Percentiles rank a stretch among this genome's conserved stretches.
These are phyloP conservation scores for Amorphotheca resinae DNA, from an alignment of 495 filamentous ascomycete genomes.

Conservation along the genomic window DNA sequence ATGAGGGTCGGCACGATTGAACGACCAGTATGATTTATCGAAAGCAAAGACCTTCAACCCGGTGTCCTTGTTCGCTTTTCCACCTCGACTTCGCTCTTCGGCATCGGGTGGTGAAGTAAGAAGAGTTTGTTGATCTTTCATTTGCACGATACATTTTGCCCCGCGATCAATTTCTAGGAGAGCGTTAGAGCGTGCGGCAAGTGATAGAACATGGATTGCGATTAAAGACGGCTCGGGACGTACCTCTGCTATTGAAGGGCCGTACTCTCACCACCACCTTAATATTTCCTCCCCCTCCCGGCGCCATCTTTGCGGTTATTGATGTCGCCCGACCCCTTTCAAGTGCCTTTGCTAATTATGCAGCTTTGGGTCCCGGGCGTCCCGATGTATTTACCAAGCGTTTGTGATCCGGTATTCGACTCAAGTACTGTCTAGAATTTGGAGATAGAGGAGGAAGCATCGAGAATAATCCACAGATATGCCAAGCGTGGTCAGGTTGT, in stretches of 20 bases:
- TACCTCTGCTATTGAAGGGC: slow-evolving; percentile 90
- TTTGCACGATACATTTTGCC: slow-evolving; percentile 96
- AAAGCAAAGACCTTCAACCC: slow-evolving; percentile 87
- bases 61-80: slow-evolving; percentile 53
- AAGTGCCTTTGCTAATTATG: not conserved
- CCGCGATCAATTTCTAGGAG: slow-evolving; percentile 69
- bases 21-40: slow-evolving; percentile 97
- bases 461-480: not conserved
- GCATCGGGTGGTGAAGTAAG: slow-evolving; percentile 62
- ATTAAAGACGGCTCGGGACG: slow-evolving; percentile 26
- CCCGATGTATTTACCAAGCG: not conserved
- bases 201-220: not conserved
- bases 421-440: not conserved
- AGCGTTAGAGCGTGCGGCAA: no score
- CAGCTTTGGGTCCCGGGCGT: not conserved
- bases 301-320: slow-evolving; percentile 16
- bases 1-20: slow-evolving; percentile 64
- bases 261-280: slow-evolving; percentile 97
- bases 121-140: slow-evolving; percentile 85
- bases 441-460: not conserved
- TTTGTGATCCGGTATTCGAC: slow-evolving; percentile 1
- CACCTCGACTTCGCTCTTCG: slow-evolving; percentile 34
- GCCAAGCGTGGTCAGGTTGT: not conserved
- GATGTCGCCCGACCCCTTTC: slow-evolving; percentile 1
- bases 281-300: slow-evolving; percentile 79